These are phyloP conservation scores for Cylindricascospora bacillispora DNA, from an alignment of 1,139 yeast genomes.

Conservation along the genomic window DNA sequence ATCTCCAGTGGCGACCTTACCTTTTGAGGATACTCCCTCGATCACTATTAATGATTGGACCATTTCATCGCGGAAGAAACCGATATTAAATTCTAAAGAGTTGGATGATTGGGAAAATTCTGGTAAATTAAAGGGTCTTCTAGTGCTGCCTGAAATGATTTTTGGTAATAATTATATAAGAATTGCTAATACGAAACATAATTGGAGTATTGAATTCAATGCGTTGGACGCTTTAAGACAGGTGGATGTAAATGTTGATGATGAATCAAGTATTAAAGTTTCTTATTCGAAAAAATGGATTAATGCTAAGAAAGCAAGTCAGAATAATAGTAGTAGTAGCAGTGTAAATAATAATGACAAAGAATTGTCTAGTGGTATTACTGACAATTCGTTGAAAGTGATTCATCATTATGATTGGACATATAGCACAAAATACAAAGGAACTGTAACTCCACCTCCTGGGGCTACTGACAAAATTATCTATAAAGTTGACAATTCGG, in stretches of 20 bases:
- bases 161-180: slow-evolving; percentile 78
- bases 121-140: slow-evolving; percentile 35
- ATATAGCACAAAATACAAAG: slow-evolving; percentile 68
- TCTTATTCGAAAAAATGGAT: slow-evolving; percentile 88
- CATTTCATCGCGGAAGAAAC: slow-evolving; percentile 56
- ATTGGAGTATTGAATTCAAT: slow-evolving; percentile 50
- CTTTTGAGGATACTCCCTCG: slow-evolving; percentile 51
- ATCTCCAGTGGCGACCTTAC: slow-evolving; percentile 51
- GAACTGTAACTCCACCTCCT: slow-evolving; percentile 29
- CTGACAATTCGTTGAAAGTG: slow-evolving; percentile 36
- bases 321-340: too few species aligned
- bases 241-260: slow-evolving; percentile 32
- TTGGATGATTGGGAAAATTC: slow-evolving; percentile 52
- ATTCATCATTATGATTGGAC: slow-evolving; percentile 95
- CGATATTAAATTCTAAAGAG: slow-evolving; percentile 65
- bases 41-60: slow-evolving; percentile 65
- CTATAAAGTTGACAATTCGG: slow-evolving; percentile 19
- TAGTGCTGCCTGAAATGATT: slow-evolving; percentile 95
- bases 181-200: slow-evolving; percentile 29
- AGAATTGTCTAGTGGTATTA: slow-evolving; percentile 18
- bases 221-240: slow-evolving; percentile 69
- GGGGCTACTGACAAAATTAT: slow-evolving; percentile 3
- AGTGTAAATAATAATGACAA: too few species aligned
- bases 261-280: slow-evolving; percentile 45
- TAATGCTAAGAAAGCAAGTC: slow-evolving; percentile 40